phyloP scores from a whole-genome alignment of 1,284 basidiomycete species.

The Tilletiaria anomala region DNA sequence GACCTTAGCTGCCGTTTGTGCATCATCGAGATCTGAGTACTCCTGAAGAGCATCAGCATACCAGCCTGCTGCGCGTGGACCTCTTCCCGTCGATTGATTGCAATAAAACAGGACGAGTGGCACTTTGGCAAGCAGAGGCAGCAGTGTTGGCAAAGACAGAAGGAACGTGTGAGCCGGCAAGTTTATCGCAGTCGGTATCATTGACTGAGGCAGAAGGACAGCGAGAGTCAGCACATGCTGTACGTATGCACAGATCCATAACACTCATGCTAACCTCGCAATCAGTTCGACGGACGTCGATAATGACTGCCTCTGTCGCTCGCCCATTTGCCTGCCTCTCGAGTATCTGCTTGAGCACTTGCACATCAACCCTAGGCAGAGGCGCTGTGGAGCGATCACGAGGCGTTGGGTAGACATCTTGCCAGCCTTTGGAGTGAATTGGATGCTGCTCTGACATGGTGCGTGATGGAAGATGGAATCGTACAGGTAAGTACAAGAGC shows the following conservation, averaged over 20 bases:
- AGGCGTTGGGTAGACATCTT: neutral
- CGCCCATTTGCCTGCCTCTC: neutral
- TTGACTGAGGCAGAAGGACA: neutral
- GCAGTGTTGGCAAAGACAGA: neutral
- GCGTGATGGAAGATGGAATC: too few relatives aligned
- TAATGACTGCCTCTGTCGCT: neutral
- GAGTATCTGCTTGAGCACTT: neutral
- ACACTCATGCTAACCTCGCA: neutral
- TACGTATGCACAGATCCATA: neutral
- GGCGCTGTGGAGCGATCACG: neutral
- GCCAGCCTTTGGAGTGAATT: neutral
- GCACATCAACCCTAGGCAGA: neutral
- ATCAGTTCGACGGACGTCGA: neutral
- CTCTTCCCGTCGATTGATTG: neutral
- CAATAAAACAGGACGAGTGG: neutral
- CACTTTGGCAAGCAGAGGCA: neutral
- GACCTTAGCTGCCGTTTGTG: too few relatives aligned
- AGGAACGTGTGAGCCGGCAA: neutral
- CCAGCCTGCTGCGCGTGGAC: neutral
- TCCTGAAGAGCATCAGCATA: neutral
- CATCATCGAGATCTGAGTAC: too few relatives aligned
- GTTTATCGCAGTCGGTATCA: neutral
- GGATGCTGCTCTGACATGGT: too few relatives aligned
- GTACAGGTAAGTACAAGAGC: too few relatives aligned
- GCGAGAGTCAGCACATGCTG: neutral